phyloP scores from a whole-genome alignment of 1,284 basidiomycete genomes.

The Inonotus obliquus region DNA sequence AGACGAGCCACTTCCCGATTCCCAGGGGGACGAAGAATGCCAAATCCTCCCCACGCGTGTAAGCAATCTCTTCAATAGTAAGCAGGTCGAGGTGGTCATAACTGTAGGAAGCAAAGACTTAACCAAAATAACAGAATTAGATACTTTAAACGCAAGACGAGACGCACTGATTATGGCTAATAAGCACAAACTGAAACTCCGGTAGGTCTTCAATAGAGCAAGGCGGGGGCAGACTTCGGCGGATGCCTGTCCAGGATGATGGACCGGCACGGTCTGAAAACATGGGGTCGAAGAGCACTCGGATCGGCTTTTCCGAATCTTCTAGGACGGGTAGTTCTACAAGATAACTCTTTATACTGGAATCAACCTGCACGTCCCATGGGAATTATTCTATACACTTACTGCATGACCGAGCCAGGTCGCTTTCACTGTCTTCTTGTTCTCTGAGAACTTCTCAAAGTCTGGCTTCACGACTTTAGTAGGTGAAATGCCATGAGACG shows the following conservation, averaged over 20 bases:
- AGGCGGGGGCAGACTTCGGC: constrained; percentile 29
- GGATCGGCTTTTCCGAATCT: constrained; percentile 18
- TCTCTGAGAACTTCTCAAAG: constrained; percentile 18
- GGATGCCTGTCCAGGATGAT: constrained; percentile 25
- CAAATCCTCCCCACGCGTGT: constrained; percentile 21
- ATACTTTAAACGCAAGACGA: neutral
- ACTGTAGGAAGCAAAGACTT: constrained; percentile 17
- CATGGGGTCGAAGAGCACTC: constrained; percentile 33
- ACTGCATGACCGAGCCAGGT: constrained; percentile 34
- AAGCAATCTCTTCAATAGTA: constrained; percentile 24
- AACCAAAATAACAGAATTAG: neutral
- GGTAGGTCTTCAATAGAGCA: constrained; percentile 31
- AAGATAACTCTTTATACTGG: constrained; percentile 26
- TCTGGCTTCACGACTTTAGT: constrained; percentile 25
- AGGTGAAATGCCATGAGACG: constrained; percentile 4
- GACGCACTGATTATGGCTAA: constrained; percentile 34
- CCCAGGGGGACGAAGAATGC: constrained; percentile 29
- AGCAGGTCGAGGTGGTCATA: constrained; percentile 33
- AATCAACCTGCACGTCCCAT: neutral
- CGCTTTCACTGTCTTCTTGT: constrained; percentile 23
- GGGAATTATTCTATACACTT: constrained; percentile 3
- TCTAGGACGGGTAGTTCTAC: constrained; percentile 25
- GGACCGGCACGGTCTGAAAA: constrained; percentile 31
- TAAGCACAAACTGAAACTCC: constrained; percentile 30
- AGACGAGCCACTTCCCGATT: constrained; percentile 26